These are phyloP conservation scores for Prorocentrum cordatum DNA, from an alignment of 169 alveolate genomes.

Conservation along the genomic window DNA sequence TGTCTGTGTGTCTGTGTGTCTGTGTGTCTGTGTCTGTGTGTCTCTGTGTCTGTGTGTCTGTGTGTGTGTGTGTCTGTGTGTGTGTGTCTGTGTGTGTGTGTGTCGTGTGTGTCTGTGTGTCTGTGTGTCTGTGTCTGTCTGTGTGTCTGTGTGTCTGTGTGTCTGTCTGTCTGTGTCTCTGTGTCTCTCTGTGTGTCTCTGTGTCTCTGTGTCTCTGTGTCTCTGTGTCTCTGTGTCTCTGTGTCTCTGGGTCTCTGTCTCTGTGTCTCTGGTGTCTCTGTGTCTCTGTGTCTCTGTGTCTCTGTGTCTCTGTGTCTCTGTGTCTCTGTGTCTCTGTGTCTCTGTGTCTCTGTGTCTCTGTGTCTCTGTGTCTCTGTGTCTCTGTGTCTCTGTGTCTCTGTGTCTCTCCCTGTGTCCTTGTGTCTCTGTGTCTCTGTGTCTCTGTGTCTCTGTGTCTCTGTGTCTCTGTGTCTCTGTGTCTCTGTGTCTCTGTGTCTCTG, in stretches of 20 bases:
- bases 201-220: neutral
- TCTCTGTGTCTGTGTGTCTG: too few relatives aligned
- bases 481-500: neutral
- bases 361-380: neutral
- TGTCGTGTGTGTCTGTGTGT: too few relatives aligned
- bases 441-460: neutral
- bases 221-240: neutral
- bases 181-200: neutral
- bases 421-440: neutral
- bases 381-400: neutral
- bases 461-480: neutral
- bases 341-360: slow-evolving; percentile 17
- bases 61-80: too few relatives aligned
- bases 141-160: neutral
- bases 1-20: too few relatives aligned
- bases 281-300: slow-evolving; percentile 6
- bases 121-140: too few relatives aligned
- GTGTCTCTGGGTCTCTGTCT: neutral
- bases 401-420: neutral
- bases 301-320: slow-evolving; percentile 20
- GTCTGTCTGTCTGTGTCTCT: neutral
- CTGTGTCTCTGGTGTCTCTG: neutral
- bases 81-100: too few relatives aligned
- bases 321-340: slow-evolving; percentile 20
- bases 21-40: too few relatives aligned